These are phyloP conservation scores for Chaetomidium leptoderma DNA, from an alignment of 495 filamentous ascomycete species.

Conservation along the genomic window DNA sequence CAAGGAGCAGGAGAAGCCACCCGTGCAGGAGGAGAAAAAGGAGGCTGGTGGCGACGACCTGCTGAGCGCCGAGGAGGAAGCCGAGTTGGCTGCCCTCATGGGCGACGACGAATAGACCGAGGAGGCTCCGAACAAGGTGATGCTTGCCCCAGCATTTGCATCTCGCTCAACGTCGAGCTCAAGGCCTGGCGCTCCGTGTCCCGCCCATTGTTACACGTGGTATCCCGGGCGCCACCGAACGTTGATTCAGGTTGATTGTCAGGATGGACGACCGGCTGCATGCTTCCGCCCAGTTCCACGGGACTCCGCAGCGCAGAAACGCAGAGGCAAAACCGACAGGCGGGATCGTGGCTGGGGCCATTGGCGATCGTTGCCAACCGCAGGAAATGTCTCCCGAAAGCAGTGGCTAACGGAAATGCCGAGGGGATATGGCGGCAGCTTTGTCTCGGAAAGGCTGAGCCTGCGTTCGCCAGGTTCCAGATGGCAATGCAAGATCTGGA, in stretches of 20 bases:
- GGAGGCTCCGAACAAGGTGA: neutral
- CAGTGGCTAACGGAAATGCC: neutral
- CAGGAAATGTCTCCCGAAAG: neutral
- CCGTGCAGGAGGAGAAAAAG: conserved; percentile 41
- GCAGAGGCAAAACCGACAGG: neutral
- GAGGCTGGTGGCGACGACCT: conserved; percentile 39
- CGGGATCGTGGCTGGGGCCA: neutral
- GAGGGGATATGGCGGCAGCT: neutral
- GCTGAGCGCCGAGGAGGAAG: conserved; percentile 78
- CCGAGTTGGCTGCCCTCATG: conserved; percentile 84
- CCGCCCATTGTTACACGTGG: conserved; percentile 15
- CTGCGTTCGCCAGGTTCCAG: neutral
- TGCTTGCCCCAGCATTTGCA: neutral
- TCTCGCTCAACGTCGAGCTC: neutral
- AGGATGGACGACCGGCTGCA: conserved; percentile 14
- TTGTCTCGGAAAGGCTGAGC: conserved; percentile 8
- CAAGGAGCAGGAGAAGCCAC: conserved; percentile 50
- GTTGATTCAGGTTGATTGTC: conserved; percentile 21
- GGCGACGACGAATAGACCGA: conserved; percentile 50
- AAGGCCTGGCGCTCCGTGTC: neutral
- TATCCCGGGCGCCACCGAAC: conserved; percentile 7
- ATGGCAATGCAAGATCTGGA: neutral
- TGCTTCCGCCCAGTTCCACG: conserved; percentile 13
- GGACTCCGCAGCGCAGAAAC: neutral
- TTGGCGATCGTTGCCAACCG: neutral